Base-by-base conservation (phyloP, 2,329 filamentous ascomycete species). In the Penicillium sp. region DNA sequence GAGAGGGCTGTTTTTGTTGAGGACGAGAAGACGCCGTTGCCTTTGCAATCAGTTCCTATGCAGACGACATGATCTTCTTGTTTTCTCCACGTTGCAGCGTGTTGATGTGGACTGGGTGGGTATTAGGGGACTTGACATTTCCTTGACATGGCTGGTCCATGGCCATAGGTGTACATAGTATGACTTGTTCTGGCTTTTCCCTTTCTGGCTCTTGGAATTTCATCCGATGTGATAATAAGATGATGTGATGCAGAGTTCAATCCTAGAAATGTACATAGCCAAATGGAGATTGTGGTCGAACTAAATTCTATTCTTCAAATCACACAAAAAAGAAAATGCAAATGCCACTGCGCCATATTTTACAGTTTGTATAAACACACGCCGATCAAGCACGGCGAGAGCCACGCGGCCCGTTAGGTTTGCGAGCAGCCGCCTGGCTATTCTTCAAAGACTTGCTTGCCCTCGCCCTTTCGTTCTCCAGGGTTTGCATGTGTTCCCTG, bases 1-100 rank as follows among this genome's bases (percentile, higher is more conserved):
- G 79, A 81, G 58, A 72, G 74, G 39, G 69, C 65, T 54, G 76
- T 79, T 57, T 81, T 81, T 62, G 76, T 76, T 39, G 67, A 71
- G 32, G 69, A 72, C 4, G 71, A 76, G 47, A 75, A 80, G 59
- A 49, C 51, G 2, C 31, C 56, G 9, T 48, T 66, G 56, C 54
- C 63, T 46, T 44, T 62, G 50, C 61, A 61, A 16, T 63, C 64
- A 22, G 56, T 65, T 32, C 66, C 66, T 18, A 69, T 69, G 66
- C 61, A 61, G 26, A 64, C 61, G 37, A 45, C 43, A 6, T 64
- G 49, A 59, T 26, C 2, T 34, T 44, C 22, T 32, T n/a, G 13
- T 18, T 22, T 38, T 29, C 2, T 48, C 4, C 18, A 9, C 9
- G 26, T 42, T 42, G n/a, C 6, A 14, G 20, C 13, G 9, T 26